Evolutionary conservation across 176 grass and related monocot genomes (phyloP).

Genomic region (Carex myosuroides): DNA sequence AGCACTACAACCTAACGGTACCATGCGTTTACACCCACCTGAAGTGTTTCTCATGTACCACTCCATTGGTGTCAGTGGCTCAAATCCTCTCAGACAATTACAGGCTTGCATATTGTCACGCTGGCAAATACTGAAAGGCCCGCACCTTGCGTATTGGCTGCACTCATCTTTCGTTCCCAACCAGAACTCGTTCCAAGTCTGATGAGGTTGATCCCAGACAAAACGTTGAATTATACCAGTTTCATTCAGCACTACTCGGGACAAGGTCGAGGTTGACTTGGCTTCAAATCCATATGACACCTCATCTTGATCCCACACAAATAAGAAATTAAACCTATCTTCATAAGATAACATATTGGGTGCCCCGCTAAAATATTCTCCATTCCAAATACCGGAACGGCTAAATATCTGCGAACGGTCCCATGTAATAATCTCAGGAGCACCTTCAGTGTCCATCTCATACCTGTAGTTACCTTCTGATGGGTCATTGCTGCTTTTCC

Average conservation of each 20-base stretch:
- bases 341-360: background rate
- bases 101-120: conserved; percentile 13
- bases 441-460: conserved; percentile 21
- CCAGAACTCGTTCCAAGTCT: conserved; percentile 36
- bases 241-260: conserved; percentile 37
- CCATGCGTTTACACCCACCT: conserved; percentile 28
- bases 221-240: conserved; percentile 36
- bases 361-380: background rate
- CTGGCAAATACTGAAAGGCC: conserved; percentile 42
- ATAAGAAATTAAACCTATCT: background rate
- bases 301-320: conserved; percentile 21
- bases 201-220: conserved; percentile 18
- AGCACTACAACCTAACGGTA: background rate
- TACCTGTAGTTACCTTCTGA: background rate
- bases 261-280: conserved; percentile 13
- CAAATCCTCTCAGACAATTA: conserved; percentile 33
- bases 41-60: conserved; percentile 46
- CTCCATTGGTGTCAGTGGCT: background rate
- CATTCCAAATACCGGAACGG: conserved; percentile 37
- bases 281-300: conserved; percentile 34
- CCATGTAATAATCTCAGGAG: conserved; percentile 32
- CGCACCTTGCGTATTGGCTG: conserved; percentile 32
- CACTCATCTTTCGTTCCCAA: conserved; percentile 31
- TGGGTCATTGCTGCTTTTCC: conserved; percentile 32
- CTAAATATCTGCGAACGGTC: background rate